phyloP scores from a whole-genome alignment of 148 eudicot species.

The Cornus controversa region DNA sequence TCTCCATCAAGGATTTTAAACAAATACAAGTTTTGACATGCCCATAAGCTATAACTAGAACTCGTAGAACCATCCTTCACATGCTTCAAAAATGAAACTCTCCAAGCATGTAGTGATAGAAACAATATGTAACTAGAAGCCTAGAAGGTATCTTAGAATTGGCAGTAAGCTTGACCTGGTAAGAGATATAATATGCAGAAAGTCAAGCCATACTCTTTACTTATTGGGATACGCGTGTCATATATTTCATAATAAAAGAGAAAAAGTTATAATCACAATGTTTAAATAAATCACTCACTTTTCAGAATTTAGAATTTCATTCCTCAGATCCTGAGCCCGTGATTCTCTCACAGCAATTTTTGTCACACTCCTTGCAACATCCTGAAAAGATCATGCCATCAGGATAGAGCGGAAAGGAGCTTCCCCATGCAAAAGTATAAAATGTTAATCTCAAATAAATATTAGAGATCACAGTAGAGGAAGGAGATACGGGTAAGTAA shows the following conservation, averaged over 20 bases:
- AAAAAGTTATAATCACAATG: no score
- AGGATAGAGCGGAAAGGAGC: not conserved
- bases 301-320: slow-evolving; percentile 88
- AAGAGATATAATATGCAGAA: not conserved
- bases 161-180: not conserved
- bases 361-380: slow-evolving; percentile 89
- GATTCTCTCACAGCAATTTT: slow-evolving; percentile 82
- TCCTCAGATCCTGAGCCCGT: slow-evolving; percentile 86
- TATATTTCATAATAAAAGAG: no score
- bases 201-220: no score
- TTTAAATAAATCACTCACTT: no score
- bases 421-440: not conserved
- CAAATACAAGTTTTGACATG: not conserved
- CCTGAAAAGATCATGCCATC: slow-evolving; percentile 44
- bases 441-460: not conserved
- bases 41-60: not conserved
- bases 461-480: not conserved
- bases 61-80: not conserved
- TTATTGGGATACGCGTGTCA: no score
- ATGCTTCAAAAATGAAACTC: not conserved
- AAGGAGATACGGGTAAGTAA: not conserved
- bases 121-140: not conserved
- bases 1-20: not conserved
- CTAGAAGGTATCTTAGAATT: not conserved
- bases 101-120: not conserved